Base-by-base conservation (phyloP, 2,329 filamentous ascomycete genomes). In the Ophiostoma novo-ulmi region DNA sequence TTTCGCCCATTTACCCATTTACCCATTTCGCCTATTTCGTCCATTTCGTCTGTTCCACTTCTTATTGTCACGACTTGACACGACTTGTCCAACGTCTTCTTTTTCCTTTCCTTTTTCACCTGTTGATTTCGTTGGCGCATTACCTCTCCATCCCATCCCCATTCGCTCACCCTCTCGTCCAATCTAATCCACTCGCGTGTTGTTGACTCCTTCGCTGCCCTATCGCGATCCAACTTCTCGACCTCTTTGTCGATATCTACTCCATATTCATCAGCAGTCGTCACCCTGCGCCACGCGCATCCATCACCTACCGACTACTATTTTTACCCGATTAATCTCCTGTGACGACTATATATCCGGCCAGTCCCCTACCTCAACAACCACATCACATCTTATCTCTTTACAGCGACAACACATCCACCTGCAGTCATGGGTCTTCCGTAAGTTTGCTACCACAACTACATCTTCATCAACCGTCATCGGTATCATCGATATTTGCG, bases 391-490 rank as follows among this genome's bases (percentile, higher is more conserved):
- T 17, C 8, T 39, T n/a, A 22, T n/a, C 26, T 38, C 20, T 39
- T 7, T 20, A 26, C 26, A 22, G n/a, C 44, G 6, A 17, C 6
- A 17, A 17, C 52, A 26, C n/a, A 26, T 20, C 8, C 63, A 65
- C 35, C n/a, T 7, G 36, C 26, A 13, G 68, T 1, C n/a, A 74
- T 74, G 73, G 73, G 73, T 67, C 73, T 73, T 55, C 73, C 72
- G 73, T 74, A 74, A 55, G 73, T 58, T 26, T 55, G 6, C 20
- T 3, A 10, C 10, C 10, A 26, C 2, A 22, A 22, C 52, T 3
- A 11, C 31, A 36, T 63, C 58, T 14, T 58, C 31, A 14, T 63
- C 26, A 20, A n/a, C 14, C 61, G 10, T 36, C 35, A 64, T n/a
- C 61, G 20, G 35, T 11, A n/a, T 39, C 26, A 31, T 31, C 10